Percentiles rank a stretch among this genome's conserved stretches.
Conservation (phyloP, 2,329 filamentous ascomycete species). For the Verticillium nubilum region DNA sequence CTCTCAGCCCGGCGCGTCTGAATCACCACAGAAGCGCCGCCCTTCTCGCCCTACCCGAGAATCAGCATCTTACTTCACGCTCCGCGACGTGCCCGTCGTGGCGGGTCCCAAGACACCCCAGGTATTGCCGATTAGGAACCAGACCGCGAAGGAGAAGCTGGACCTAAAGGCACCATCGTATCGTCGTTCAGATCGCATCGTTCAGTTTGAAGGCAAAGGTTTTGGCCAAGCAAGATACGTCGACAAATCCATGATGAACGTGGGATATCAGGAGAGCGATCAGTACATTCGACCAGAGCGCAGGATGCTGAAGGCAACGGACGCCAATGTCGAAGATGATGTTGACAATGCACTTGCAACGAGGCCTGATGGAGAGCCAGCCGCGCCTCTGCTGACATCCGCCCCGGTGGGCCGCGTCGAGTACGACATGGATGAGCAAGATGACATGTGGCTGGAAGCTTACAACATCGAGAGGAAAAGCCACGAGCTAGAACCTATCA, state of each 20-base stretch:
- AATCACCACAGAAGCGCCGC: constrained; percentile 36
- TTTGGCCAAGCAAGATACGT: constrained; percentile 86
- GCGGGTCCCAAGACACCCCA: constrained; percentile 52
- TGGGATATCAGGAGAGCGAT: constrained; percentile 94
- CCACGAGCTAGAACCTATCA: constrained; percentile 74
- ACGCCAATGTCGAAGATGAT: constrained; percentile 56
- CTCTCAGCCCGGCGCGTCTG: constrained; percentile 23
- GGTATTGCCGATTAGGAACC: constrained; percentile 70
- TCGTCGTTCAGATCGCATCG: constrained; percentile 72
- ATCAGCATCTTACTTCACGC: constrained; percentile 46
- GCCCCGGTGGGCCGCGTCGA: constrained; percentile 74
- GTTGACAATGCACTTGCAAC: constrained; percentile 35
- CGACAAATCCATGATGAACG: constrained; percentile 91
- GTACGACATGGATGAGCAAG: constrained; percentile 99
- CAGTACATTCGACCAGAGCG: constrained; percentile 74
- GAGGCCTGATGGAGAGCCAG: constrained; percentile 54
- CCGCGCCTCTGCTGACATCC: constrained; percentile 30
- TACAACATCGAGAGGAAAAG: constrained; percentile 73
- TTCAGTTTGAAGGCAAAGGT: constrained; percentile 76
- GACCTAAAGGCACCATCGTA: constrained; percentile 73
- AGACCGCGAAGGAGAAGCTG: constrained; percentile 74
- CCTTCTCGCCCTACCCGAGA: constrained; percentile 44
- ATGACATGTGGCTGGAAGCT: constrained; percentile 89
- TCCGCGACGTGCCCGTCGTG: constrained; percentile 31
- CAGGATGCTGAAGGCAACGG: constrained; percentile 60